Evolutionary conservation across 2,329 filamentous ascomycete species (phyloP).

Genomic region (Fusarium pilosicola): DNA sequence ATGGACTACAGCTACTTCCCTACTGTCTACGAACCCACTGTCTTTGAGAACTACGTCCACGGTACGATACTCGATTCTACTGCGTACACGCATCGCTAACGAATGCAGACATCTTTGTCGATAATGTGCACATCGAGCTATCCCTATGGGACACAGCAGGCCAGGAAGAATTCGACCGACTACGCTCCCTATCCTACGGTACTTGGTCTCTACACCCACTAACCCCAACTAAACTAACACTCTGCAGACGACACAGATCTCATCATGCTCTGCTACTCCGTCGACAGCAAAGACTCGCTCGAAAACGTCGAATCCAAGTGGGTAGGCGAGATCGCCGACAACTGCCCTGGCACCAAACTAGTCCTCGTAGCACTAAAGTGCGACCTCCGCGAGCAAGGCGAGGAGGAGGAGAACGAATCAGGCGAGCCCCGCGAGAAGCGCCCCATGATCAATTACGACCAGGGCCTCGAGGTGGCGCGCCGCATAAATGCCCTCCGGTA

Average conservation of each 20-base stretch:
- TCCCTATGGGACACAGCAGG: slow-evolving; percentile 98
- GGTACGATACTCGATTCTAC: slow-evolving; percentile 62
- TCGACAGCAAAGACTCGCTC: slow-evolving; percentile 94
- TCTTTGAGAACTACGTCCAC: slow-evolving; percentile 99
- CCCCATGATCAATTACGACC: slow-evolving; percentile 87
- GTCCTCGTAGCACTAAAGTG: slow-evolving; percentile 97
- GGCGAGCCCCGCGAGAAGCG: slow-evolving; percentile 66
- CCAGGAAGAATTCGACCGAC: slow-evolving; percentile 97
- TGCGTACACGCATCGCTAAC: slow-evolving; percentile 1
- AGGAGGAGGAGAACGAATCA: slow-evolving; percentile 72
- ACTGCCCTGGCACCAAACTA: slow-evolving; percentile 94
- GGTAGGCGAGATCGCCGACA: slow-evolving; percentile 97
- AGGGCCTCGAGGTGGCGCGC: slow-evolving; percentile 89
- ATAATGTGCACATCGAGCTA: slow-evolving; percentile 95
- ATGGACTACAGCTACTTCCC: slow-evolving; percentile 80
- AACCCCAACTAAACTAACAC: not conserved
- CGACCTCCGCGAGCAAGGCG: slow-evolving; percentile 83
- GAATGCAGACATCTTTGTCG: slow-evolving; percentile 89
- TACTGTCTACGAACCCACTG: slow-evolving; percentile 97
- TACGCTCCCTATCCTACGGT: slow-evolving; percentile 95
- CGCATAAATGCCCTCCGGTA: slow-evolving; percentile 94
- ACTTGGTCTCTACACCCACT: slow-evolving; percentile 9
- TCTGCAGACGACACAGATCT: slow-evolving; percentile 83
- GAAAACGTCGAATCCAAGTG: slow-evolving; percentile 99
- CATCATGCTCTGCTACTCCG: slow-evolving; percentile 98